Evolutionary conservation across 768 basidiomycete species (phyloP), one percentile per base, ranked within the genome.

Genomic region (Suillus spraguei): DNA sequence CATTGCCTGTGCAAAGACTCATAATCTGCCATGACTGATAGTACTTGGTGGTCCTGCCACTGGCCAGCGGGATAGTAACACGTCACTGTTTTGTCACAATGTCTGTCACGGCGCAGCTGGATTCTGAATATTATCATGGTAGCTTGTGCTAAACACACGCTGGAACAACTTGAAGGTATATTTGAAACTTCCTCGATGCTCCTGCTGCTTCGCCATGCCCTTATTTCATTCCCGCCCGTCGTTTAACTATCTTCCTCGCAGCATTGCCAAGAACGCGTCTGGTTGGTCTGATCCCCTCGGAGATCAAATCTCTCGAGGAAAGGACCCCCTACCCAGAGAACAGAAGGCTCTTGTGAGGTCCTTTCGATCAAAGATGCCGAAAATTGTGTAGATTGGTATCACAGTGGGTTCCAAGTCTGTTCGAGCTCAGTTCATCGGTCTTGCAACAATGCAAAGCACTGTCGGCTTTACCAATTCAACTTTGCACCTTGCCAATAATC

Each of bases 1-100:
- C 94, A 94, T 76, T 97, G 95, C 60, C 95, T 81, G 70, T 97
- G 92, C 38, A 98, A 83, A 61, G 90, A 85, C 69, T 99, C 97
- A 79, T 95, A 96, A 68, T 80, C 87, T 63, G 89, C 82, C 91
- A 92, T 94, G 42, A 14, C 38, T 55, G 60, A n/a, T 20, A 11
- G 49, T 28, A 36, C 22, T 59, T 38, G 32, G 33, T 24, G 38
- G 52, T 59, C 13, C 38, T 39, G 38, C 28, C n/a, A n/a, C n/a
- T n/a, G n/a, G n/a, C n/a, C 28, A 28, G 38, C 13, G 2, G 13
- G 13, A 17, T 10, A 53, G 20, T 20, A 53, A 53, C 32, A 53
- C 33, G 52, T 53, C 20, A 33, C 52, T 11, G 52, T 53, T 52
- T n/a, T 53, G 52, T 53, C 52, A 53, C 52, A n/a, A 13, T 33